These are phyloP conservation scores for Fusarium pseudograminearum DNA, from an alignment of 2,329 filamentous ascomycete genomes.

Conservation along the genomic window DNA sequence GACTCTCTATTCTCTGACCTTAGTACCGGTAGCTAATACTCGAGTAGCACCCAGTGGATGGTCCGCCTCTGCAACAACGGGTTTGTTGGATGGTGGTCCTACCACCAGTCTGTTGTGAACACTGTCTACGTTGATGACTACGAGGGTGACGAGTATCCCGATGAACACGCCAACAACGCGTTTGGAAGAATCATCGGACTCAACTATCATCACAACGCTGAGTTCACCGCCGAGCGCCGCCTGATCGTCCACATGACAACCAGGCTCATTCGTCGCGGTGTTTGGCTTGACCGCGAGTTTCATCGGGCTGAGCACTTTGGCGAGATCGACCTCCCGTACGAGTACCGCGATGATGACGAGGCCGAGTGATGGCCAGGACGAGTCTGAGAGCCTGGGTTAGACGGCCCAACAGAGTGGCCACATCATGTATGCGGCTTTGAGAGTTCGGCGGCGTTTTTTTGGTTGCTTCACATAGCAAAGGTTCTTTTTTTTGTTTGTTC, in stretches of 20 bases:
- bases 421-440: background rate
- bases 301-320: background rate
- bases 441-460: background rate
- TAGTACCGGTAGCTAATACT: background rate
- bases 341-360: too few relatives aligned
- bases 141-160: too few relatives aligned
- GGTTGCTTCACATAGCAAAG: background rate
- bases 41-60: slow-evolving; percentile 28
- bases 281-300: background rate
- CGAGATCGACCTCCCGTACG: too few relatives aligned
- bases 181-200: background rate
- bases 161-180: too few relatives aligned
- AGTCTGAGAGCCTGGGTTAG: too few relatives aligned
- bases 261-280: background rate
- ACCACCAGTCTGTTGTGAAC: background rate
- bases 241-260: background rate
- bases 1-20: accelerated
- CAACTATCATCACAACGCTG: too few relatives aligned
- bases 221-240: too few relatives aligned
- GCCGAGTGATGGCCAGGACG: too few relatives aligned
- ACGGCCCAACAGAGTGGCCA: background rate
- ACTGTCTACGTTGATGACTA: too few relatives aligned
- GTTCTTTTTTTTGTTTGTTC: background rate
- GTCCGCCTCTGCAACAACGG: slow-evolving; percentile 7
- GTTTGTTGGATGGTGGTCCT: slow-evolving; percentile 10